Evolutionary conservation across 345 rosid species (phyloP).

Genomic region (Euphorbia lathyris): DNA sequence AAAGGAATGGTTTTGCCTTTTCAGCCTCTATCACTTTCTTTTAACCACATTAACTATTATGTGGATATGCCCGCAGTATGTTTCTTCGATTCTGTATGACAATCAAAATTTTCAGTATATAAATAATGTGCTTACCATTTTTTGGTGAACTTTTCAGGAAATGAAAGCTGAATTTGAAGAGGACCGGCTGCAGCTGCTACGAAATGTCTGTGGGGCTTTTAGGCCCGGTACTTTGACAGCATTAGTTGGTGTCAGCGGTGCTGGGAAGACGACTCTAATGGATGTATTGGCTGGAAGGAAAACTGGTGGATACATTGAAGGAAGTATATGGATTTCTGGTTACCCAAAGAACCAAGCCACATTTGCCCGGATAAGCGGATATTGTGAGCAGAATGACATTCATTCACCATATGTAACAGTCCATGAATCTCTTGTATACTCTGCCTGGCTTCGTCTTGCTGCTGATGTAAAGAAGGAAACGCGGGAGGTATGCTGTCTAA

Average conservation of each 20-base stretch:
- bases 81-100: not conserved
- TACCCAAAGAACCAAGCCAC: conserved; percentile 73
- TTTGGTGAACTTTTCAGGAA: conserved; percentile 38
- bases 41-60: conserved; percentile 58
- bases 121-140: not conserved
- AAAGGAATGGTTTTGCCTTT: conserved; percentile 75
- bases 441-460: conserved; percentile 77
- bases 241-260: conserved; percentile 78
- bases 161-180: conserved; percentile 63
- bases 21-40: conserved; percentile 71
- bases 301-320: conserved; percentile 67
- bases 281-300: conserved; percentile 76
- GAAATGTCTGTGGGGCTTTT: conserved; percentile 69
- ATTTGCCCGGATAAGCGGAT: conserved; percentile 73
- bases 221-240: conserved; percentile 79
- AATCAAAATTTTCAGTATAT: not conserved
- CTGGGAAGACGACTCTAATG: conserved; percentile 86
- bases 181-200: conserved; percentile 55
- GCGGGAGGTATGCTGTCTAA: conserved; percentile 31
- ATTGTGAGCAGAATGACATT: conserved; percentile 80
- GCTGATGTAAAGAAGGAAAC: conserved; percentile 37
- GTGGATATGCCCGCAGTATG: conserved; percentile 83
- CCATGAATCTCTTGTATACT: conserved; percentile 63
- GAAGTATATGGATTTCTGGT: conserved; percentile 65
- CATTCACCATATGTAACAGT: conserved; percentile 79